phyloP scores from a whole-genome alignment of 345 rosid genomes.

The Eucalyptus leucophloia region DNA sequence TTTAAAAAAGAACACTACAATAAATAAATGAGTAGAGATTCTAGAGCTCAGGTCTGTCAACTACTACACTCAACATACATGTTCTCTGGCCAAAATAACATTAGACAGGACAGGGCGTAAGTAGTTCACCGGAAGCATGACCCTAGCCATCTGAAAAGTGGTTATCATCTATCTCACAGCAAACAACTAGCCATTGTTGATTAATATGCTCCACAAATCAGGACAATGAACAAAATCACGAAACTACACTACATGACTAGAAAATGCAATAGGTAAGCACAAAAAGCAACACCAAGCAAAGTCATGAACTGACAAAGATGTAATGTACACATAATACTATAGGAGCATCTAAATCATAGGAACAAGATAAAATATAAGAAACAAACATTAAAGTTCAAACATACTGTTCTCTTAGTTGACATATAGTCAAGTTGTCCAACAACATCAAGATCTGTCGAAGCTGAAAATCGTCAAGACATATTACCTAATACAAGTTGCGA shows the following conservation, averaged over 20 bases:
- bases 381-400: no score
- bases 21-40: neutral
- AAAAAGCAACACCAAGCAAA: neutral
- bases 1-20: neutral
- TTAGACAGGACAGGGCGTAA: neutral
- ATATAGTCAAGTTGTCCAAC: no score
- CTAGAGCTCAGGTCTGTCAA: neutral
- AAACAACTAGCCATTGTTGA: neutral
- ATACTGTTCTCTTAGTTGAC: no score
- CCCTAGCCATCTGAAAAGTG: neutral
- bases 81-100: neutral
- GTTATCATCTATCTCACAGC: neutral
- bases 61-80: neutral
- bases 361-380: no score
- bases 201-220: neutral
- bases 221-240: neutral
- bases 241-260: neutral
- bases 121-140: neutral
- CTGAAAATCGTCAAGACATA: conserved; percentile 15
- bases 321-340: neutral
- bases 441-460: no score
- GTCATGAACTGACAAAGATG: neutral
- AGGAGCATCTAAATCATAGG: no score
- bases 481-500: conserved; percentile 19
- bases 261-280: neutral